phyloP scores from a whole-genome alignment of 2,329 filamentous ascomycete genomes.

The Mollisiaceae sp. region DNA sequence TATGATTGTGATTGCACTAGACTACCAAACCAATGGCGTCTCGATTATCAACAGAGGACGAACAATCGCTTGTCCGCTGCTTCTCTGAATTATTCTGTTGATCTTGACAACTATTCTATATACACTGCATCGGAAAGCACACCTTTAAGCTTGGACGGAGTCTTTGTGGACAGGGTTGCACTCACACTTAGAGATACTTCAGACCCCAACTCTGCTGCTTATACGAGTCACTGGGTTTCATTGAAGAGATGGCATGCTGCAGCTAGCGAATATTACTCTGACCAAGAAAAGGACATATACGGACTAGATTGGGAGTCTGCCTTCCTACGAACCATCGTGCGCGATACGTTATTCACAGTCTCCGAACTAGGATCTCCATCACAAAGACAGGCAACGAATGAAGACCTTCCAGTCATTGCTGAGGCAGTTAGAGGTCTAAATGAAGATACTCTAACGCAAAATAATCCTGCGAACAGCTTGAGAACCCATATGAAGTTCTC shows the following conservation, averaged over 20 bases:
- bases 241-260: too few relatives aligned
- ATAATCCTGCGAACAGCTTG: too few relatives aligned
- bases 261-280: too few relatives aligned
- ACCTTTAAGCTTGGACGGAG: not conserved
- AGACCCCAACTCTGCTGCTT: too few relatives aligned
- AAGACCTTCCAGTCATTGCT: not conserved
- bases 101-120: not conserved
- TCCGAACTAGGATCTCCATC: not conserved
- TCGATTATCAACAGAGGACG: too few relatives aligned
- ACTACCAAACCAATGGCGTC: too few relatives aligned
- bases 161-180: not conserved
- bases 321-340: not conserved
- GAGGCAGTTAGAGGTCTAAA: not conserved
- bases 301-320: not conserved
- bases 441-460: not conserved
- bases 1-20: not conserved
- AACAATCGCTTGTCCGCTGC: not conserved
- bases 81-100: not conserved
- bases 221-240: too few relatives aligned
- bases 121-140: too few relatives aligned
- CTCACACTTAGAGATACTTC: not conserved
- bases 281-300: too few relatives aligned
- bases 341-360: not conserved
- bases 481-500: not conserved
- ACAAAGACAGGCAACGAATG: not conserved